phyloP scores from a whole-genome alignment of 2,329 filamentous ascomycete genomes.

The Cercospora zeae-maydis region DNA sequence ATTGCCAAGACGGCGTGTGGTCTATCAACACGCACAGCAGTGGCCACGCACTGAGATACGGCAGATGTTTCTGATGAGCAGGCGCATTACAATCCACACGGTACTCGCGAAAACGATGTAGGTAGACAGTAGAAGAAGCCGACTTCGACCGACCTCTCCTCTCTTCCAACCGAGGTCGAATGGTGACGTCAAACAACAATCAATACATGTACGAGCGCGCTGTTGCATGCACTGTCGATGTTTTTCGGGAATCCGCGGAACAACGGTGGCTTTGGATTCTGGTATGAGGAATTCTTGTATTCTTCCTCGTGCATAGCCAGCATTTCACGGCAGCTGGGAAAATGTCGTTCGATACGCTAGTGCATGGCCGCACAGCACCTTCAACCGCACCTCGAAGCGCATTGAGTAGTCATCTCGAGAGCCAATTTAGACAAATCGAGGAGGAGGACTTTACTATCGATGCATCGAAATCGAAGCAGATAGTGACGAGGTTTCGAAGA shows the following conservation, averaged over 20 bases:
- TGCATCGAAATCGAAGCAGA: not conserved
- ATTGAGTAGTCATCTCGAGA: not conserved
- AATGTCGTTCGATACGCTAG: not conserved
- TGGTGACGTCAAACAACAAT: slow-evolving; percentile 1
- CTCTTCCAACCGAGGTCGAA: not conserved
- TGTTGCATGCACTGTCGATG: not conserved
- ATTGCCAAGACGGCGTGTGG: too few species aligned
- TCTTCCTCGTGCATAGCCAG: not conserved
- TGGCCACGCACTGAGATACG: too few species aligned
- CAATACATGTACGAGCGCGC: not conserved
- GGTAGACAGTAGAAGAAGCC: too few species aligned
- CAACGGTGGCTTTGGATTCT: not conserved
- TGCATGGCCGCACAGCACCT: not conserved
- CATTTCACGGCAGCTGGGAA: not conserved
- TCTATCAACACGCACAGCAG: too few species aligned
- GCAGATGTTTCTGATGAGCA: too few species aligned
- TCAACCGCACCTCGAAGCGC: not conserved
- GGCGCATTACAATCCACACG: too few species aligned
- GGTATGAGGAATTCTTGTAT: not conserved
- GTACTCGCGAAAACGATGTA: too few species aligned
- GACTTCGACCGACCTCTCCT: not conserved
- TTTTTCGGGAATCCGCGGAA: not conserved
- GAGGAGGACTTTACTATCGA: not conserved
- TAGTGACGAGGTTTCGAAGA: not conserved
- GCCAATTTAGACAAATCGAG: not conserved